These are phyloP conservation scores for Heliamphora ciliata DNA, from an alignment of 179 eudicot genomes.

Conservation along the genomic window DNA sequence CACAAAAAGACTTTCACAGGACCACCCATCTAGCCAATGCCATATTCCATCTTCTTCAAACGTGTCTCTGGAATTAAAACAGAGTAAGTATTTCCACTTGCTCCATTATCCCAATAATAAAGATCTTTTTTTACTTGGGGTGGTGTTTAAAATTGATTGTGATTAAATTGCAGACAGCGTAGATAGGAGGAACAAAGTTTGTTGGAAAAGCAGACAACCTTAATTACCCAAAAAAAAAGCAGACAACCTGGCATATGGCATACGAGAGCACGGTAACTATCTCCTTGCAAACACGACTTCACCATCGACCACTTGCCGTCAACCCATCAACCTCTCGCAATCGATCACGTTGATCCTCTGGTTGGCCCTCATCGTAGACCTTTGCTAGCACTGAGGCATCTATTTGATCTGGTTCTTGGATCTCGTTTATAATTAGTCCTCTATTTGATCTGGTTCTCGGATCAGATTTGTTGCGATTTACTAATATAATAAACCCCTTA, in stretches of 20 bases:
- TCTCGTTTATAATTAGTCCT: no score
- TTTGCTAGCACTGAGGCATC: no score
- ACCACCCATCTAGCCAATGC: slow-evolving; percentile 14
- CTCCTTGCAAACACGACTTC: not conserved
- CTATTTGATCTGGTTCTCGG: no score
- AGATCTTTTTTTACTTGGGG: not conserved
- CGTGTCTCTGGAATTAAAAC: slow-evolving; percentile 15
- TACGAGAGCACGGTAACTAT: slow-evolving; percentile 27
- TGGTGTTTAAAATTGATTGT: not conserved
- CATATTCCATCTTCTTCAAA: slow-evolving; percentile 12
- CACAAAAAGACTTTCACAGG: slow-evolving; percentile 15
- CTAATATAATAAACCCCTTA: no score
- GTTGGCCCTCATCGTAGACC: no score
- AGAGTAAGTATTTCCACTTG: slow-evolving; percentile 15
- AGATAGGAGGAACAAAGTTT: slow-evolving; percentile 21
- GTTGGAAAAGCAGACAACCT: not conserved
- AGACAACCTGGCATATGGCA: slow-evolving; percentile 24
- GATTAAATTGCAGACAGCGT: slow-evolving; percentile 20
- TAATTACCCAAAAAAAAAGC: slow-evolving; percentile 3
- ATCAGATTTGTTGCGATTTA: no score
- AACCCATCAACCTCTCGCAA: no score
- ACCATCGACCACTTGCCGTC: no score
- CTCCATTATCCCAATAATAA: not conserved
- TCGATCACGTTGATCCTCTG: no score
- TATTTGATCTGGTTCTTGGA: no score